Conservation (phyloP, 192 early-diverging fungal species). For the Dissophora globulifera region DNA sequence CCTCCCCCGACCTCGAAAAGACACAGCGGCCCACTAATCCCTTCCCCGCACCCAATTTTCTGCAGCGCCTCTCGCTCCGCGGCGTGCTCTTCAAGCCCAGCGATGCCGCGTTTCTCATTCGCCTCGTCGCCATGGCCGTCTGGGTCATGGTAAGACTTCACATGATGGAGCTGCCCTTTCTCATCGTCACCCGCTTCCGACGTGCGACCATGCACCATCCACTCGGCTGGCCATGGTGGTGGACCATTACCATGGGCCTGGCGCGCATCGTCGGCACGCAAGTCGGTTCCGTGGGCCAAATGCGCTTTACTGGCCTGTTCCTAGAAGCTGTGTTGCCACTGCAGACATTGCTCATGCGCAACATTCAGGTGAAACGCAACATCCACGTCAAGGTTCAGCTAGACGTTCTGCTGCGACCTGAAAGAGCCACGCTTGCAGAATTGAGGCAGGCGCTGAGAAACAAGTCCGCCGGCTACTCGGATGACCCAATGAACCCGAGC, state of each 20-base stretch:
- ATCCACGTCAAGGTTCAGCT: constrained; percentile 21
- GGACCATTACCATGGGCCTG: constrained; percentile 17
- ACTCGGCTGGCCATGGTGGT: constrained; percentile 33
- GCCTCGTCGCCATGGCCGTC: neutral
- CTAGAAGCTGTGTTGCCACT: constrained; percentile 7
- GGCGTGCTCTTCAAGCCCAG: constrained; percentile 38
- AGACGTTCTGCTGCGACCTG: constrained; percentile 11
- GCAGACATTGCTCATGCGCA: neutral
- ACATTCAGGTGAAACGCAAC: constrained; percentile 17
- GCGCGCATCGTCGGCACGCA: constrained; percentile 1
- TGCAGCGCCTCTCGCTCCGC: constrained; percentile 19
- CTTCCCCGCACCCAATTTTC: no score
- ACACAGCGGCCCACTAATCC: no score
- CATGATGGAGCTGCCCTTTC: constrained; percentile 26
- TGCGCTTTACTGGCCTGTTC: constrained; percentile 18
- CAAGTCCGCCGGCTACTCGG: neutral
- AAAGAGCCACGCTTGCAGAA: constrained; percentile 12
- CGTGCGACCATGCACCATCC: constrained; percentile 21
- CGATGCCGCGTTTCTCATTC: constrained; percentile 17
- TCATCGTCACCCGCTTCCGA: constrained; percentile 26
- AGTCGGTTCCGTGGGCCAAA: constrained; percentile 14
- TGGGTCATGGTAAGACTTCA: constrained; percentile 32
- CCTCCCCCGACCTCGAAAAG: no score
- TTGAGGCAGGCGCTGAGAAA: constrained; percentile 1
- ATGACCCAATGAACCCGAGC: constrained; percentile 23